Conservation (phyloP, 2,329 filamentous ascomycete genomes). For the Neonectria hederae region DNA sequence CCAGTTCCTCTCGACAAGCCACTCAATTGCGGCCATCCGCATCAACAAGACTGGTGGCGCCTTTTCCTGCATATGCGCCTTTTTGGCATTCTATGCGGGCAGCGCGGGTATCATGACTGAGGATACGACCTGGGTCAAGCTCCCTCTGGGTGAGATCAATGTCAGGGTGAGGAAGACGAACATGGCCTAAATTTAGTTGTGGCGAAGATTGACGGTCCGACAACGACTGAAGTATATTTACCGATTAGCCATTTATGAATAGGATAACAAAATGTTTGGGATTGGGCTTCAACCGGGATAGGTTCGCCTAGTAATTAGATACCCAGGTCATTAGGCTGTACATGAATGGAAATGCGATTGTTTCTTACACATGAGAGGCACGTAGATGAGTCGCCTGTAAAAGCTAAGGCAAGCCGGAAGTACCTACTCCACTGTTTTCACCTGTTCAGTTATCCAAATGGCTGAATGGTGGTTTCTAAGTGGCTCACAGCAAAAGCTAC, state of each 20-base stretch:
- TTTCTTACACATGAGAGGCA: not conserved
- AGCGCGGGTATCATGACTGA: conserved; percentile 52
- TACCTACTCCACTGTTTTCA: too few species aligned
- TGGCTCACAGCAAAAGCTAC: too few species aligned
- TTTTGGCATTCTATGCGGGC: conserved; percentile 52
- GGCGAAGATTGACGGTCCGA: not conserved
- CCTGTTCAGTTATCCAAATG: too few species aligned
- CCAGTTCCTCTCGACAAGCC: conserved; percentile 58
- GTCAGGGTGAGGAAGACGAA: conserved; percentile 35
- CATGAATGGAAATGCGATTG: not conserved
- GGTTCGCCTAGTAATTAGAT: not conserved
- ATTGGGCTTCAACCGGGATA: not conserved
- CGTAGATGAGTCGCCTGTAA: not conserved
- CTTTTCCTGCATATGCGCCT: conserved; percentile 49
- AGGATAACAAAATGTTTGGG: not conserved
- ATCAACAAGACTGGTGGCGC: conserved; percentile 56
- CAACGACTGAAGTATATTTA: not conserved
- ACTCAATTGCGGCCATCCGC: conserved; percentile 50
- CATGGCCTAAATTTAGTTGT: conserved; percentile 26
- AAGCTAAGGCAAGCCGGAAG: too few species aligned
- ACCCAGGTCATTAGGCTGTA: not conserved
- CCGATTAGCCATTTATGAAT: not conserved
- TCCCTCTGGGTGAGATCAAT: conserved; percentile 51
- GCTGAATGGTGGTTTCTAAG: too few species aligned
- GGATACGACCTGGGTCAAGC: conserved; percentile 53